Evolutionary conservation across 2,329 filamentous ascomycete genomes (phyloP), one percentile per base, ranked within the genome.

Genomic region (Aspergillus texensis): DNA sequence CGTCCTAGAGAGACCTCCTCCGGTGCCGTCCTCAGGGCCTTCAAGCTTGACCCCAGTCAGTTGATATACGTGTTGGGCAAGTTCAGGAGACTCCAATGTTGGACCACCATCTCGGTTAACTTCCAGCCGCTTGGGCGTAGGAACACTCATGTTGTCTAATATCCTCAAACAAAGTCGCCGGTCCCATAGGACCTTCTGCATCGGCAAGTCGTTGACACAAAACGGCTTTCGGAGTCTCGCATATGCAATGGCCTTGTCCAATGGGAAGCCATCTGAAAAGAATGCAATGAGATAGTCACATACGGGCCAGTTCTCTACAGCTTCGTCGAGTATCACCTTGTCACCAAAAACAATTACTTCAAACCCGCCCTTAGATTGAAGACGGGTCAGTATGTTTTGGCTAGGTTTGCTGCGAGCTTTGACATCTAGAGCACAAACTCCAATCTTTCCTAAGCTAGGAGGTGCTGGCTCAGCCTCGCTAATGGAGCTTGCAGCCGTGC

Each of bases 151-250:
- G 71, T 91, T 89, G 77, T 98, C 94, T 56, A 99, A 84, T 36
- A 99, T 91, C 62, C 87, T 89, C 24, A 99, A 84, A 71, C 95
- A 98, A 28, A 98, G 83, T 39, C 96, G 89, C 55, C 96, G 89
- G 77, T 99, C 95, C 95, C 95, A 99, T 3, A 99, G 83, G 6
- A 99, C 88, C 77, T 96, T 94, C 77, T 99, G 95, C 93, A 99
- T 97, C 0, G 93, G 92, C 50, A 99, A 84, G 77, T 99, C 94
- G 75, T 99, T 99, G 74, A 99, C 94, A 75, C 94, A 97, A 71
- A 97, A 98, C 0, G 95, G 95, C 75, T 96, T 96, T 61, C 95
- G 89, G 12, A 96, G 86, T 73, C 93, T 93, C 65, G 93, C 92
- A 77, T 99, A 99, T 39, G 93, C 92, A 71, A 99, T 96, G 6